Evolutionary conservation across 164 flowering plant genomes (phyloP).

Genomic region (Houttuynia cordata): DNA sequence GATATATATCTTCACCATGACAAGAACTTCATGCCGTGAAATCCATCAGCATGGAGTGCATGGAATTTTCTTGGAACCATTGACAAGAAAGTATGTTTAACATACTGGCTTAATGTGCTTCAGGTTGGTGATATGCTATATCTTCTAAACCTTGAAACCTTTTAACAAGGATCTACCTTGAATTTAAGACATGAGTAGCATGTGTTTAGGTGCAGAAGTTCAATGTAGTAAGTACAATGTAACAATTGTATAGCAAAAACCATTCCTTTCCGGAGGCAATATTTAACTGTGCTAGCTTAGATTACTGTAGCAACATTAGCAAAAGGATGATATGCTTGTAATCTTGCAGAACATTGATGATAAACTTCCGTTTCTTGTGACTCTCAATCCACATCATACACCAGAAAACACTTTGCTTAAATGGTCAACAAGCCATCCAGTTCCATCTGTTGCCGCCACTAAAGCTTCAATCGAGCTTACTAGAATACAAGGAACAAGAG

Average conservation of each 20-base stretch:
- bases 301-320: too few species aligned
- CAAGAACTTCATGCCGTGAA: conserved; percentile 72
- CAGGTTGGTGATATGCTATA: conserved; percentile 43
- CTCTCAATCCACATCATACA: conserved; percentile 61
- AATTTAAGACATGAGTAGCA: too few species aligned
- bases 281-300: too few species aligned
- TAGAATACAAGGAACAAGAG: conserved; percentile 73
- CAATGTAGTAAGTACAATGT: too few species aligned
- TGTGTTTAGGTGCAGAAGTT: too few species aligned
- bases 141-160: too few species aligned
- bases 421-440: conserved; percentile 79
- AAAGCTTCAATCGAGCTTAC: conserved; percentile 65
- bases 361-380: conserved; percentile 57
- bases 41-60: conserved; percentile 93
- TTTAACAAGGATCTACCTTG: too few species aligned
- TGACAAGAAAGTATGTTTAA: conserved; percentile 58
- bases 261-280: too few species aligned
- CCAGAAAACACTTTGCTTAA: conserved; percentile 57
- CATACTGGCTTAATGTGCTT: conserved; percentile 91
- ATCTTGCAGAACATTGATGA: conserved; percentile 60
- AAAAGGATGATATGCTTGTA: too few species aligned
- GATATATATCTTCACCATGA: conserved; percentile 86
- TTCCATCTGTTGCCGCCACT: conserved; percentile 84
- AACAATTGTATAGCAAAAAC: too few species aligned
- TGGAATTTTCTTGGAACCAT: conserved; percentile 89